phyloP scores from a whole-genome alignment of 257 asterid species.

The Solanum bulbocastanum region DNA sequence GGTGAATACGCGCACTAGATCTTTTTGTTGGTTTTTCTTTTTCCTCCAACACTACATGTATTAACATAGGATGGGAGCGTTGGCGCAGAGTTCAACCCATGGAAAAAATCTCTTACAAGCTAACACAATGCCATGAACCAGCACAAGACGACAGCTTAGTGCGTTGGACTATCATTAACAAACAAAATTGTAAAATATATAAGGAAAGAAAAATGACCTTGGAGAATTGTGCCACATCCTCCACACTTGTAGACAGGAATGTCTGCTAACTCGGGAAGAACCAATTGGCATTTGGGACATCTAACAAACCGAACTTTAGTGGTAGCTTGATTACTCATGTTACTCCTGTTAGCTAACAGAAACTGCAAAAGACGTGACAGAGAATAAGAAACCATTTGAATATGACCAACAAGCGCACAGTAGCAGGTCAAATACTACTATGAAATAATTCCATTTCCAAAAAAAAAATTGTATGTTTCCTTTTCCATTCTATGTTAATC shows the following conservation, averaged over 20 bases:
- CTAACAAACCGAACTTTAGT: slow-evolving; percentile 53
- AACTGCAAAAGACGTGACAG: not conserved
- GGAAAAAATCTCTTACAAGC: not conserved
- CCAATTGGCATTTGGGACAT: slow-evolving; percentile 61
- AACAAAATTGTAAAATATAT: not conserved
- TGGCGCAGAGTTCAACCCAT: not conserved
- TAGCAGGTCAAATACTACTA: not conserved
- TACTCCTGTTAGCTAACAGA: not conserved
- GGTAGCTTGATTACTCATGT: slow-evolving; percentile 39
- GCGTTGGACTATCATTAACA: not conserved
- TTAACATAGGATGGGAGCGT: not conserved
- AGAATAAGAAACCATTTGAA: not conserved
- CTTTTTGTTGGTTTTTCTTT: not conserved
- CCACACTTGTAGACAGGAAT: slow-evolving; percentile 65
- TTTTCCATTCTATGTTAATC: too few species aligned
- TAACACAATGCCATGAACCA: not conserved
- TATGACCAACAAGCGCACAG: not conserved
- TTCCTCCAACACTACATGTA: not conserved
- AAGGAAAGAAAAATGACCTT: slow-evolving; percentile 32
- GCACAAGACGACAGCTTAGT: not conserved
- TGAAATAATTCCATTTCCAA: not conserved
- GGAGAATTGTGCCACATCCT: slow-evolving; percentile 66
- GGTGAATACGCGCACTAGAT: too few species aligned
- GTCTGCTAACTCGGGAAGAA: slow-evolving; percentile 57
- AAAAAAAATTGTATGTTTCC: too few species aligned